Evolutionary conservation across 2,329 filamentous ascomycete genomes (phyloP).

Genomic region (Penicillium sp.): DNA sequence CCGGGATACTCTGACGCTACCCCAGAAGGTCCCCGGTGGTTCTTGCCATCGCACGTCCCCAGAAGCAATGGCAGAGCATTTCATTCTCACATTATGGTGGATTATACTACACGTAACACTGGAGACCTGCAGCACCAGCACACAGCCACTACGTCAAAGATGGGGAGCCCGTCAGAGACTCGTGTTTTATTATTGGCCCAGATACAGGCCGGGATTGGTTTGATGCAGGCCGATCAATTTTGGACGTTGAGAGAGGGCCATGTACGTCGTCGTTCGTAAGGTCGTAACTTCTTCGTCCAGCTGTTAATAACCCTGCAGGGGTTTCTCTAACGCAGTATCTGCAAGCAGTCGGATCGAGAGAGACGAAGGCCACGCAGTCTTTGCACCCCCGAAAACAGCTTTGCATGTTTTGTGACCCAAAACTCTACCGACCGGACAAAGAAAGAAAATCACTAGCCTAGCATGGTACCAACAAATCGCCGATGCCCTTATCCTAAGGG

Average conservation of each 20-base stretch:
- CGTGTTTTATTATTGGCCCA: constrained; percentile 28
- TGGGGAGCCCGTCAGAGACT: constrained; percentile 20
- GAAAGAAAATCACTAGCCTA: constrained; percentile 27
- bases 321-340: constrained; percentile 25
- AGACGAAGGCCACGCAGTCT: constrained; percentile 23
- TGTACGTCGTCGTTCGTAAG: constrained; percentile 23
- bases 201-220: constrained; percentile 27
- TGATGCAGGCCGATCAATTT: constrained; percentile 24
- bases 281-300: constrained; percentile 9
- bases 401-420: constrained; percentile 30
- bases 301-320: constrained; percentile 23
- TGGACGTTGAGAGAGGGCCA: constrained; percentile 28
- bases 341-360: constrained; percentile 25
- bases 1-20: constrained; percentile 24
- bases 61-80: constrained; percentile 28
- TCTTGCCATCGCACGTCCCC: constrained; percentile 27
- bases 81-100: constrained; percentile 31
- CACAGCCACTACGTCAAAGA: constrained; percentile 24
- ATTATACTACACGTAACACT: constrained; percentile 28
- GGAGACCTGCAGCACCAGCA: constrained; percentile 21
- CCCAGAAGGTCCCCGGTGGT: constrained; percentile 27
- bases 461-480: constrained; percentile 24
- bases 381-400: constrained; percentile 24
- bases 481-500: constrained; percentile 24
- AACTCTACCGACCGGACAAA: constrained; percentile 25